Conservation (phyloP, 305 asterid genomes). For the Rubia balearica region DNA sequence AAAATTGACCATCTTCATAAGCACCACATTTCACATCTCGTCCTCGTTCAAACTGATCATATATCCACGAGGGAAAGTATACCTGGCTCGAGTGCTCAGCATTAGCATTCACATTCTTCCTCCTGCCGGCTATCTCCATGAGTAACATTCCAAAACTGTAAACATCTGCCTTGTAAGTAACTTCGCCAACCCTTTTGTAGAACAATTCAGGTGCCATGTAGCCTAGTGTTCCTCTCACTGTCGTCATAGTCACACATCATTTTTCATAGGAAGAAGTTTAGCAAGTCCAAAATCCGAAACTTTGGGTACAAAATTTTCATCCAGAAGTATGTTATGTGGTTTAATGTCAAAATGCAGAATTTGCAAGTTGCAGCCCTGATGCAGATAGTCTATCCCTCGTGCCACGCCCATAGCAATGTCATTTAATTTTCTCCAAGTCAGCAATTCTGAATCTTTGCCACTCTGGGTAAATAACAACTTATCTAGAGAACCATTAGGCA, state of each 20-base stretch:
- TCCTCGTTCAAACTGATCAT: background rate
- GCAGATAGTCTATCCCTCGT: background rate
- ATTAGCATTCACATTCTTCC: background rate
- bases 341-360: slow-evolving; percentile 3
- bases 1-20: background rate
- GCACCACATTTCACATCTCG: background rate
- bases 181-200: background rate
- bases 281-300: background rate
- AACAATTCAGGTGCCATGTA: background rate
- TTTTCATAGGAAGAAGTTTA: background rate
- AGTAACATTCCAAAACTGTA: background rate
- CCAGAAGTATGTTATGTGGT: background rate
- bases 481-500: background rate
- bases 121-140: background rate
- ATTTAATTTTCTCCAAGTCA: background rate
- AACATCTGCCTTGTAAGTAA: background rate
- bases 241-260: slow-evolving; percentile 1
- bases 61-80: background rate
- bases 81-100: background rate
- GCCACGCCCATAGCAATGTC: background rate
- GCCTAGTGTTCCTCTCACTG: background rate
- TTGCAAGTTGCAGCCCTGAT: background rate
- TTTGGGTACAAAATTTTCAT: background rate
- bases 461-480: background rate
- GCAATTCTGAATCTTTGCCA: background rate